Evolutionary conservation across 768 basidiomycete genomes (phyloP), one percentile per base, ranked within the genome.

Genomic region (Rhodotorula kratochvilovae): DNA sequence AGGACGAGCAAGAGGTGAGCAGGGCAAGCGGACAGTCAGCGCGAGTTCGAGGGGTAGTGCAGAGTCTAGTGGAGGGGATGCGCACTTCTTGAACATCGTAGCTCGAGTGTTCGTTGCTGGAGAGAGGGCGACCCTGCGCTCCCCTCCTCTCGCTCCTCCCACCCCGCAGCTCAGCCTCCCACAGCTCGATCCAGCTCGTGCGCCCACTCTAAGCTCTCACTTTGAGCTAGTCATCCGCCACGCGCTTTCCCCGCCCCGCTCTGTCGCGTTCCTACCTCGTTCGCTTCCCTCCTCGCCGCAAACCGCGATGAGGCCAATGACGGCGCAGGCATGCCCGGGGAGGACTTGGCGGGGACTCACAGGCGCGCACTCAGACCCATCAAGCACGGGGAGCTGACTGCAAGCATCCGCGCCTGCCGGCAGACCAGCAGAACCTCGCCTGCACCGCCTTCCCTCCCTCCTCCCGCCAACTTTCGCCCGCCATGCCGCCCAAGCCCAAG

Each of bases 401-500:
- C n/a, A n/a, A n/a, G n/a, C n/a, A n/a, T n/a, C n/a, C n/a, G n/a
- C n/a, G n/a, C n/a, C n/a, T n/a, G n/a, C n/a, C n/a, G n/a, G n/a
- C n/a, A n/a, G n/a, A n/a, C n/a, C n/a, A n/a, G n/a, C n/a, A n/a
- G n/a, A n/a, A n/a, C n/a, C n/a, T n/a, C n/a, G n/a, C n/a, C 39
- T 39, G 10, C 50, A 13, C 50, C 23, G 23, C 50, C 12, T 27
- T n/a, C 50, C 31, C 2, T 2, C 39, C 39, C n/a, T 29, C 46
- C 13, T 15, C 50, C 16, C 48, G 27, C 25, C 39, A 27, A 3
- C 27, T 12, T 17, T 36, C 27, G 6, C n/a, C 17, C 35, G 29
- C 43, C 42, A 73, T 73, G 72, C 56, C 72, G 13, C 67, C 67
- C 31, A 66, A 68, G 27, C 72, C 72, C 43, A 66, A 66, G 31